These are phyloP conservation scores for Neofusicoccum ribis DNA, from an alignment of 2,329 filamentous ascomycete species.

Conservation along the genomic window DNA sequence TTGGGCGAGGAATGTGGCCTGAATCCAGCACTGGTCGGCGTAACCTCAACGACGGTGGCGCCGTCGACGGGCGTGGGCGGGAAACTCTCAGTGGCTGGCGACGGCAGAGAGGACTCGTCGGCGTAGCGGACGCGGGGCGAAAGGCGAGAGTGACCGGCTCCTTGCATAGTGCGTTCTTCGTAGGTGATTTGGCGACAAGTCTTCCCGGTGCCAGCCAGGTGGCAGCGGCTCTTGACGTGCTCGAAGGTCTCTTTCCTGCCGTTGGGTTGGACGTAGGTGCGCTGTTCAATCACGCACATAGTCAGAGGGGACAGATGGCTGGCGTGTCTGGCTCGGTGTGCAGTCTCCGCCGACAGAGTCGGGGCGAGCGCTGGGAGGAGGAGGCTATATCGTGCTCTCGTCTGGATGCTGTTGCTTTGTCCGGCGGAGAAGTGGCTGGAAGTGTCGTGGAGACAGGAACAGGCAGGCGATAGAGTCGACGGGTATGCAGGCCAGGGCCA, in stretches of 20 bases:
- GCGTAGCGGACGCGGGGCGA: constrained; percentile 4
- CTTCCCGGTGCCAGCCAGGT: not conserved
- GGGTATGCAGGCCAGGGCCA: constrained; percentile 8
- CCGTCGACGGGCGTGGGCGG: constrained; percentile 9
- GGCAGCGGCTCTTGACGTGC: constrained; percentile 16
- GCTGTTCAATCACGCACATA: constrained; percentile 14
- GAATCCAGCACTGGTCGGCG: not conserved
- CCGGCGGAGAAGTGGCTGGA: not conserved
- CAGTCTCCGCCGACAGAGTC: constrained; percentile 2
- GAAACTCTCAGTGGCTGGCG: constrained; percentile 6
- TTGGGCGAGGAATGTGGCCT: not conserved
- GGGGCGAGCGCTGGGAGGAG: not conserved
- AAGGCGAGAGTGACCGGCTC: constrained; percentile 1
- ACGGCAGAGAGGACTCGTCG: not conserved
- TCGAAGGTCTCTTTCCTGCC: constrained; percentile 12
- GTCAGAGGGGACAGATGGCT: not conserved
- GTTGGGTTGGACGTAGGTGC: constrained; percentile 9
- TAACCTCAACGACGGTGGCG: not conserved
- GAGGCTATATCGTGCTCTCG: not conserved
- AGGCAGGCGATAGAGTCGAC: constrained; percentile 2
- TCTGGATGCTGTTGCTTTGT: not conserved
- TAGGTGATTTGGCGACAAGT: not conserved
- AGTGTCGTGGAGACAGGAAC: constrained; percentile 3
- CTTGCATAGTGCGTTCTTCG: constrained; percentile 6
- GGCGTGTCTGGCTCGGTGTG: not conserved